Conservation (phyloP, 2,329 filamentous ascomycete species). For the Colletotrichum sp. region DNA sequence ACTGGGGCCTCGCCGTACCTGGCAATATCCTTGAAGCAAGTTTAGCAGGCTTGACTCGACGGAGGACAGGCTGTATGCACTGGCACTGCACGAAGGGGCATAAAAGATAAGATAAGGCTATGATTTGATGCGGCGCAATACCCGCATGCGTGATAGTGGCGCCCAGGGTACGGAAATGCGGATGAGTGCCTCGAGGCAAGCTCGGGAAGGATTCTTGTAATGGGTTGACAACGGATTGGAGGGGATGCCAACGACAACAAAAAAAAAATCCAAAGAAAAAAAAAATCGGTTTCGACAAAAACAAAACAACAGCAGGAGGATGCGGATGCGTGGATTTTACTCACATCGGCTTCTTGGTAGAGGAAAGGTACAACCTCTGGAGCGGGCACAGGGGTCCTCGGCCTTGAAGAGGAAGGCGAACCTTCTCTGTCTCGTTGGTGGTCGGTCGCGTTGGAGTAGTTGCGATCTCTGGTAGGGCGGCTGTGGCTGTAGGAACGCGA, state of each 20-base stretch:
- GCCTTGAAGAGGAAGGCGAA: constrained; percentile 78
- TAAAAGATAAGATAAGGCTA: constrained; percentile 20
- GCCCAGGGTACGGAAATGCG: constrained; percentile 7
- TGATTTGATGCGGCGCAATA: constrained; percentile 13
- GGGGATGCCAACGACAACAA: constrained; percentile 15
- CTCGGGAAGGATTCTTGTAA: neutral
- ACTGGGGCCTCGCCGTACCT: constrained; percentile 81
- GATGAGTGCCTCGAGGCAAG: constrained; percentile 7
- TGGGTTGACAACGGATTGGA: neutral
- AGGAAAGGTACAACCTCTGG: constrained; percentile 98
- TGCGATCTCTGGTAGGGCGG: constrained; percentile 70
- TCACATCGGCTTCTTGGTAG: constrained; percentile 84
- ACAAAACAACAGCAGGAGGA: constrained; percentile 20
- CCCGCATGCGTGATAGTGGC: constrained; percentile 20
- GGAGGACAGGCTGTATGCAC: neutral
- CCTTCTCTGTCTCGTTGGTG: constrained; percentile 66
- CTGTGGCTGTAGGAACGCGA: constrained; percentile 67
- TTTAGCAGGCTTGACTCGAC: constrained; percentile 22
- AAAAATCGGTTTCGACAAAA: neutral
- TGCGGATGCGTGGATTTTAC: constrained; percentile 35
- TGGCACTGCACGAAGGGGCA: constrained; percentile 1
- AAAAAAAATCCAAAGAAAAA: constrained; percentile 15
- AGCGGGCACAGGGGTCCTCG: constrained; percentile 83
- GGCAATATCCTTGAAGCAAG: constrained; percentile 66
- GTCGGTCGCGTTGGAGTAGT: constrained; percentile 79